phyloP scores from a whole-genome alignment of 805 yeast species.

The Isabelozyma gotoi region DNA sequence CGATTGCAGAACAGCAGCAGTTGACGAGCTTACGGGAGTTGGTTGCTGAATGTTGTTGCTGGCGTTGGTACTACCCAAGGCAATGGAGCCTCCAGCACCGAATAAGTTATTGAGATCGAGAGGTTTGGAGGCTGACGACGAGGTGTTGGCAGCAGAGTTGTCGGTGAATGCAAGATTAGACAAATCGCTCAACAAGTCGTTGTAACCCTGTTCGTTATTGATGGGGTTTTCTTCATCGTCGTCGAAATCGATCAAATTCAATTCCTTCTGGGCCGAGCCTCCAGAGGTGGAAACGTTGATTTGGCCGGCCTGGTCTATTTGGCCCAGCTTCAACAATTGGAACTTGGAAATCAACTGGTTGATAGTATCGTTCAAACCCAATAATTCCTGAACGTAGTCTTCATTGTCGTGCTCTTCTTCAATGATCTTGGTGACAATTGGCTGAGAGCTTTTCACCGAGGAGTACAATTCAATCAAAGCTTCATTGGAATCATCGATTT shows the following conservation, averaged over 20 bases:
- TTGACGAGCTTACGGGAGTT: slow-evolving; percentile 9
- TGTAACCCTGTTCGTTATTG: slow-evolving; percentile 43
- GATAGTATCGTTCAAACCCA: slow-evolving; percentile 72
- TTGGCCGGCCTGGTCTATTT: slow-evolving; percentile 52
- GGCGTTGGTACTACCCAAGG: slow-evolving; percentile 24
- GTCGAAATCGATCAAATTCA: slow-evolving; percentile 45
- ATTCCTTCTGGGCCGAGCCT: slow-evolving; percentile 19
- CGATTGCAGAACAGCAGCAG: neutral
- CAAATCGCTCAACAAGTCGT: slow-evolving; percentile 74
- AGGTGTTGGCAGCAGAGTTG: slow-evolving; percentile 15
- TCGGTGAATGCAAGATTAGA: slow-evolving; percentile 58
- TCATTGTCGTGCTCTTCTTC: slow-evolving; percentile 77
- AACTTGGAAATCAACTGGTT: slow-evolving; percentile 68
- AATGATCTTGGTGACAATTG: slow-evolving; percentile 80
- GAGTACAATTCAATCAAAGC: slow-evolving; percentile 76
- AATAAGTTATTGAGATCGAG: slow-evolving; percentile 35
- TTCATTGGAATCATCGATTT: slow-evolving; percentile 54
- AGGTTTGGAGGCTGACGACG: slow-evolving; percentile 11
- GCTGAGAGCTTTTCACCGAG: slow-evolving; percentile 79
- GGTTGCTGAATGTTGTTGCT: slow-evolving; percentile 15
- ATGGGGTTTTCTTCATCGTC: slow-evolving; percentile 34
- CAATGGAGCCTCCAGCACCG: slow-evolving; percentile 55
- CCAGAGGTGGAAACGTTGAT: slow-evolving; percentile 32
- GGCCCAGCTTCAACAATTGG: slow-evolving; percentile 63
- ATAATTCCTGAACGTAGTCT: slow-evolving; percentile 60